Evolutionary conservation across 345 rosid genomes (phyloP).

Genomic region (Melaleuca alternifolia): DNA sequence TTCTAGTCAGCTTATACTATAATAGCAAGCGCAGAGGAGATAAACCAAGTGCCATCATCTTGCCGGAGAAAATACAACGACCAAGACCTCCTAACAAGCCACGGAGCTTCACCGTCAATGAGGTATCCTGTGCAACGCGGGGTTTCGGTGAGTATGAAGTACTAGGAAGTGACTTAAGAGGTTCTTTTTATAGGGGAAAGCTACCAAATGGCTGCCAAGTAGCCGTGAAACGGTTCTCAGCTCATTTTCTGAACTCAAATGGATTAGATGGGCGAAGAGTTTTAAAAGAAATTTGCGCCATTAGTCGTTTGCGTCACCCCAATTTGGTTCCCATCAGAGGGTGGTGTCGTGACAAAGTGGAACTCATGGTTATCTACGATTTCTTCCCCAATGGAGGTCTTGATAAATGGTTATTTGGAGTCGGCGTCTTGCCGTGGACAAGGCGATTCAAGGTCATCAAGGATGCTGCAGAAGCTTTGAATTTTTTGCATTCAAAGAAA

Average conservation of each 20-base stretch:
- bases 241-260: conserved; percentile 18
- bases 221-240: conserved; percentile 30
- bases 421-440: conserved; percentile 39
- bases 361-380: conserved; percentile 30
- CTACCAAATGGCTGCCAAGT: conserved; percentile 27
- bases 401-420: conserved; percentile 36
- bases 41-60: not conserved
- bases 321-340: conserved; percentile 36
- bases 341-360: conserved; percentile 31
- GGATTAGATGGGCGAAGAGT: conserved; percentile 21
- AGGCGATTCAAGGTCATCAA: conserved; percentile 25
- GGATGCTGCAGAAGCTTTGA: conserved; percentile 28
- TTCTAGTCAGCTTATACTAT: conserved; percentile 18
- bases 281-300: conserved; percentile 25
- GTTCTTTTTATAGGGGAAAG: conserved; percentile 32
- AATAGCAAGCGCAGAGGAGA: conserved; percentile 7
- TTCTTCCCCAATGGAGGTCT: conserved; percentile 31
- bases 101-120: conserved; percentile 17
- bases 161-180: conserved; percentile 28
- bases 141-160: conserved; percentile 26
- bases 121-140: conserved; percentile 30
- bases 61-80: conserved; percentile 16
- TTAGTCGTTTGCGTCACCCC: conserved; percentile 34
- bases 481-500: conserved; percentile 25
- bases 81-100: conserved; percentile 47